Evolutionary conservation across 306 rosid genomes (phyloP), one percentile per base, ranked within the genome.

Genomic region (Cicer chorassanicum): DNA sequence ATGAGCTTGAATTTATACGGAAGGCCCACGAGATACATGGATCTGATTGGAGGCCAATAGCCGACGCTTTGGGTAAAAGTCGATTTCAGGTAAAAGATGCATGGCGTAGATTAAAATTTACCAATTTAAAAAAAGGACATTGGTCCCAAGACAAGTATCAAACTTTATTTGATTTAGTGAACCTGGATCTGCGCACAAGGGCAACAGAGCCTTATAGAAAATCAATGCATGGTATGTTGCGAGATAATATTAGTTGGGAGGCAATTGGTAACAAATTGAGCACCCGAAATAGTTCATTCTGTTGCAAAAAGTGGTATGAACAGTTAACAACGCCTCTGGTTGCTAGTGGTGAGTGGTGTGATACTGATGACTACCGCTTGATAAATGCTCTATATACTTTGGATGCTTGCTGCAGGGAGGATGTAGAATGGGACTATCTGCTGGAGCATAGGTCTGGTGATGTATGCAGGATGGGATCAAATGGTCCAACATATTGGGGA

Each of bases 111-210:
- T 70, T 85, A 74, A 93, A 75, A 78, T 68, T 64, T n/a, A 13
- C 53, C 4, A 74, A 81, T 55, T 0, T 0, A 53, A 89, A 76
- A 9, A 76, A 2, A 79, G 96, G 97, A 13, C 49, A 0, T 2
- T 91, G 93, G 93, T 29, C 82, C 38, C 98, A 93, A 72, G 92
- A 86, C 14, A 96, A 93, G 81, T 89, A 87, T 69, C 90, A 91
- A 75, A 81, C 18, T 2, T 84, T 93, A 60, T 93, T 89, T 75
- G 83, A 93, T 84, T 82, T 91, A 57, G 96, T 91, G 49, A 93
- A 91, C 83, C 16, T n/a, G 68, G 97, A 93, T 79, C 88, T 93
- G 48, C 84, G 81, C 0, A 10, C 54, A 8, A 88, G 87, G 82
- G 96, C 83, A 50, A 49, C 1, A 15, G 92, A 88, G 60, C 90